Percentiles rank a stretch among this genome's conserved stretches.
These are phyloP conservation scores for Penstemon newberryi DNA, from an alignment of 257 asterid species.

Conservation along the genomic window DNA sequence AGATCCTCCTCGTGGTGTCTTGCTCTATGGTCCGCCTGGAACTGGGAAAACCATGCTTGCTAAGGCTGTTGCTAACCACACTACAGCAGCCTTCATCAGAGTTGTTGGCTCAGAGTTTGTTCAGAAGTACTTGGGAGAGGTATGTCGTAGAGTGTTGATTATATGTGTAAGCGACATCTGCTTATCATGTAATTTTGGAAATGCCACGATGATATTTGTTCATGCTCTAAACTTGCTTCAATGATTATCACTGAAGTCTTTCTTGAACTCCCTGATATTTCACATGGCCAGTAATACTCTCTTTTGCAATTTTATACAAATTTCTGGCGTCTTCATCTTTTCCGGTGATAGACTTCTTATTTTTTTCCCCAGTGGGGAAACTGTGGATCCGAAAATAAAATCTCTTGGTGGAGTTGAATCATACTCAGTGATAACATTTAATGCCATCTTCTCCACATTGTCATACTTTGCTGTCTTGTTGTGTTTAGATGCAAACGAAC, in stretches of 20 bases:
- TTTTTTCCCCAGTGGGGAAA: neutral
- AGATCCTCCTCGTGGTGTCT: slow-evolving; percentile 90
- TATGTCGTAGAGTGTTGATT: slow-evolving; percentile 32
- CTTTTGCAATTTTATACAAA: neutral
- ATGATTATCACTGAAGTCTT: neutral
- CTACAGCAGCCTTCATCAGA: slow-evolving; percentile 83
- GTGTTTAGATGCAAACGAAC: too few species aligned
- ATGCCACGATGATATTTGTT: neutral
- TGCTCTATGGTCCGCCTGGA: slow-evolving; percentile 91
- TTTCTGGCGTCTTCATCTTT: too few species aligned
- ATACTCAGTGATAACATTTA: neutral
- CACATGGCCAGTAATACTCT: neutral
- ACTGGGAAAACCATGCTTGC: slow-evolving; percentile 95
- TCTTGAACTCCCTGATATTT: neutral
- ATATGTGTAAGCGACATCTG: neutral
- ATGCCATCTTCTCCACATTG: too few species aligned
- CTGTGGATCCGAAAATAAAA: slow-evolving; percentile 2
- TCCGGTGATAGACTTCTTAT: too few species aligned
- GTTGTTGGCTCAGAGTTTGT: slow-evolving; percentile 91
- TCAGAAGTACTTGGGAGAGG: slow-evolving; percentile 91
- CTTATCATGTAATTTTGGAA: neutral
- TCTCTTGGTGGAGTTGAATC: neutral
- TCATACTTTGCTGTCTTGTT: too few species aligned
- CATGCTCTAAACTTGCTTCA: neutral
- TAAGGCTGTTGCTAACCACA: slow-evolving; percentile 82